Evolutionary conservation across 2,329 filamentous ascomycete species (phyloP).

Genomic region (Gnomoniopsis smithogilvyi): DNA sequence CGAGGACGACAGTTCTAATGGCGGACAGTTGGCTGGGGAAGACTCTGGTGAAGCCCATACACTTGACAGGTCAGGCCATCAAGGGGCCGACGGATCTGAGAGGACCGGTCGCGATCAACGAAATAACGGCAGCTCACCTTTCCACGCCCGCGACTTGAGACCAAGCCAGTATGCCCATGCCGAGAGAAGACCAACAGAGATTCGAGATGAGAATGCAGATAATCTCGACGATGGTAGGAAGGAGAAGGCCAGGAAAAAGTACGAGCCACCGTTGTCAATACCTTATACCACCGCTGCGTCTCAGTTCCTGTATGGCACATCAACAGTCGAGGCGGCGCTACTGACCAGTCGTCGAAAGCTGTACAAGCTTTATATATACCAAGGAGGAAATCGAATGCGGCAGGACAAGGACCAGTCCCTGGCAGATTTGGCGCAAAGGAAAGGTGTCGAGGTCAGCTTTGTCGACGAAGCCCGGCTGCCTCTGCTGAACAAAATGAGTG

Average conservation of each 20-base stretch:
- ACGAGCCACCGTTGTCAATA: constrained; percentile 22
- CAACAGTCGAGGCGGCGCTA: constrained; percentile 77
- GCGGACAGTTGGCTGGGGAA: background rate
- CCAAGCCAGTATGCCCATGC: background rate
- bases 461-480: constrained; percentile 61
- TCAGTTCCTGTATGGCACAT: constrained; percentile 85
- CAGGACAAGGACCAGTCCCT: constrained; percentile 43
- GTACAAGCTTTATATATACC: constrained; percentile 80
- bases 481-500: constrained; percentile 79
- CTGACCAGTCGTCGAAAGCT: constrained; percentile 64
- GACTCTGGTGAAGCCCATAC: background rate
- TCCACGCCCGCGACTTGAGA: background rate
- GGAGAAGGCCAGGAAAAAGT: constrained; percentile 12
- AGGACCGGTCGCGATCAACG: background rate
- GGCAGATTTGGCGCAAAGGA: constrained; percentile 42
- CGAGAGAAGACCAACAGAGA: background rate
- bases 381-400: constrained; percentile 45
- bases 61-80: background rate
- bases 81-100: background rate
- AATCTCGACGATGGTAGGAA: background rate
- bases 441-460: constrained; percentile 52
- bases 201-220: background rate
- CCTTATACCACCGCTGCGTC: constrained; percentile 79
- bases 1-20: background rate
- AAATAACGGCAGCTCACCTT: background rate